Conservation (phyloP, 164 flowering plant genomes). For the Euptelea pleiosperma region DNA sequence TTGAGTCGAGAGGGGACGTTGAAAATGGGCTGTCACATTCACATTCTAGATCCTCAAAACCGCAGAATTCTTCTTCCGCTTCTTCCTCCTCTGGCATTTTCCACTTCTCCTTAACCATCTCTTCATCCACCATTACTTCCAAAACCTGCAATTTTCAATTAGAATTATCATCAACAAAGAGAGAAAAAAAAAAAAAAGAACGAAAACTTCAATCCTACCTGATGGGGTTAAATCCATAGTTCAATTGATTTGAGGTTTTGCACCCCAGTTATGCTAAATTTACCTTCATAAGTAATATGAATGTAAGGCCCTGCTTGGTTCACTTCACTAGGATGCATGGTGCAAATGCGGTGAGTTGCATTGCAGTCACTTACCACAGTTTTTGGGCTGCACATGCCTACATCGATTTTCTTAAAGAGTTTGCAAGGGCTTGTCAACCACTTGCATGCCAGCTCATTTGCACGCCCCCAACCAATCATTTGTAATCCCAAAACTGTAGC, state of each 20-base stretch:
- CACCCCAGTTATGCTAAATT: neutral
- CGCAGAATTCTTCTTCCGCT: conserved; percentile 70
- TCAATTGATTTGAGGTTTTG: neutral
- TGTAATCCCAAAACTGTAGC: too few species aligned
- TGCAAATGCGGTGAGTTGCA: too few species aligned
- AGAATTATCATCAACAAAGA: neutral
- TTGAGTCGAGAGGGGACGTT: conserved; percentile 43
- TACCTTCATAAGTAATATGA: neutral
- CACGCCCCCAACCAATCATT: too few species aligned
- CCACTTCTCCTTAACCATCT: conserved; percentile 57
- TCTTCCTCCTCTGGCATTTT: conserved; percentile 75
- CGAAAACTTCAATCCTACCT: neutral
- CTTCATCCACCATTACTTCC: conserved; percentile 52
- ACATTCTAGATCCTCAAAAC: conserved; percentile 82
- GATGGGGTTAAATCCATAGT: too few species aligned
- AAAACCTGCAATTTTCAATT: conserved; percentile 43
- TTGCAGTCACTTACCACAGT: too few species aligned
- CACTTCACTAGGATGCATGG: too few species aligned
- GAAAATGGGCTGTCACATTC: conserved; percentile 54
- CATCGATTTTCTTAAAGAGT: too few species aligned
- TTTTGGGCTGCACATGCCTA: too few species aligned
- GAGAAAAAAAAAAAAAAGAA: neutral
- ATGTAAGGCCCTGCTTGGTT: neutral
- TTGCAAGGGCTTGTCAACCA: too few species aligned
- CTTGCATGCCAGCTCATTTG: too few species aligned